A percentile compares a stretch with the other conserved stretches of the same genome.
Conservation (phyloP, 345 rosid genomes). For the Salix arbutifolia region DNA sequence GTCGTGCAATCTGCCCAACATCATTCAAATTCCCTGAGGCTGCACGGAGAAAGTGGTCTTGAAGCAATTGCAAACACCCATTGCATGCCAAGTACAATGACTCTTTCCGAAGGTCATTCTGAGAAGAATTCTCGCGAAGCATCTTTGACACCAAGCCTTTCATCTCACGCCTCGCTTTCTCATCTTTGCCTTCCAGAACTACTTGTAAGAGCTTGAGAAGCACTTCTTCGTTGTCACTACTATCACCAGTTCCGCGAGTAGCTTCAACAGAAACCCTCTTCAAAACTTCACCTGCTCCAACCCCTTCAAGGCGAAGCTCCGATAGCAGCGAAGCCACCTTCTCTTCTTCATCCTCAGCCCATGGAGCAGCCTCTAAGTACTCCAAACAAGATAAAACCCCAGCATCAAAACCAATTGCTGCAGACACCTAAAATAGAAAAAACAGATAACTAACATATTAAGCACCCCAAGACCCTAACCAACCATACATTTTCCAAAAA, state of each 20-base stretch:
- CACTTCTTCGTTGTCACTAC: conserved; percentile 62
- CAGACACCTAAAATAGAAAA: conserved; percentile 64
- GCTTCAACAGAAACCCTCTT: conserved; percentile 84
- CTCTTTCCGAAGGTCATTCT: conserved; percentile 77
- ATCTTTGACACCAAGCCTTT: conserved; percentile 83
- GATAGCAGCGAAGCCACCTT: conserved; percentile 77
- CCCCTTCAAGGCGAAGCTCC: conserved; percentile 83
- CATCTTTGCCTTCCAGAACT: conserved; percentile 95
- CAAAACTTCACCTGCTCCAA: conserved; percentile 88
- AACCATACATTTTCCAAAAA: neutral
- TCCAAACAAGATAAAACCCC: conserved; percentile 94
- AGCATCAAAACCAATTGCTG: conserved; percentile 93
- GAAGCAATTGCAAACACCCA: conserved; percentile 71
- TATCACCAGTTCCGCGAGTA: conserved; percentile 45
- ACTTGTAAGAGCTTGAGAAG: conserved; percentile 79
- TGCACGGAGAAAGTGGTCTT: conserved; percentile 55
- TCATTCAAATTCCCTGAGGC: conserved; percentile 59
- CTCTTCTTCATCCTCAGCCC: conserved; percentile 99
- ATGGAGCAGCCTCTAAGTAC: conserved; percentile 97
- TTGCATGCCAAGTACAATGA: conserved; percentile 81
- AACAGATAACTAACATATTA: conserved; percentile 24
- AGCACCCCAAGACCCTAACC: conserved; percentile 3
- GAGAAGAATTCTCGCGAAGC: conserved; percentile 95
- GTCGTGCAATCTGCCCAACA: conserved; percentile 77
- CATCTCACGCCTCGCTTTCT: conserved; percentile 98